Evolutionary conservation across 768 basidiomycete species (phyloP), one percentile per base, ranked within the genome.

Genomic region (Strobilomyces confusus): DNA sequence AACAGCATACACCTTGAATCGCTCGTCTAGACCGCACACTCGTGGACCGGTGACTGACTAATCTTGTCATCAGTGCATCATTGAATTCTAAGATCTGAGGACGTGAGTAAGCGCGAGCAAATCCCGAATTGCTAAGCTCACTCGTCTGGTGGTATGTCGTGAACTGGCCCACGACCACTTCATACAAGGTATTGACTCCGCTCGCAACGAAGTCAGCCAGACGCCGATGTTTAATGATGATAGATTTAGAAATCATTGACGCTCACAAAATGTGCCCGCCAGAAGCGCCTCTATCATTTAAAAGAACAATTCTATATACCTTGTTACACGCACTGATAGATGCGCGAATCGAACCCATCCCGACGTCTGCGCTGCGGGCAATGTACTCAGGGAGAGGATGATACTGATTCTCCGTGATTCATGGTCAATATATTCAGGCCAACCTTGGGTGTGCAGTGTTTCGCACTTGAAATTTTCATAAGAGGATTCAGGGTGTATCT

Each of bases 131-230:
- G 34, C 5, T 1, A 4, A 12, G 2, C n/a, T 48, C 43, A 51
- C 54, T 41, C 44, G 49, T 56, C 43, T 62, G 67, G 57, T 69
- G 64, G 56, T 78, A 78, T 7, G 65, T 57, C 8, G 69, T 12
- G n/a, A 42, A 42, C 23, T 42, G 41, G 15, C 15, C 25, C 13
- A 13, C 15, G 23, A 42, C 41, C 23, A 42, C 9, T 13, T 23
- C 41, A 26, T 25, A 42, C 23, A 42, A 17, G 23, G 64, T 66
- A 34, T 66, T 66, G 45, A 66, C 64, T 66, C 23, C 19, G 9
- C 29, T 44, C 9, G 20, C 5, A n/a, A n/a, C n/a, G n/a, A 1
- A 2, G 6, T 60, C 44, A 54, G 23, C 5, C 5, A 4, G n/a
- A 17, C n/a, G n/a, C n/a, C n/a, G n/a, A n/a, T n/a, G n/a, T 12